phyloP scores from a whole-genome alignment of 805 yeast genomes.

The Teunomyces atbi region DNA sequence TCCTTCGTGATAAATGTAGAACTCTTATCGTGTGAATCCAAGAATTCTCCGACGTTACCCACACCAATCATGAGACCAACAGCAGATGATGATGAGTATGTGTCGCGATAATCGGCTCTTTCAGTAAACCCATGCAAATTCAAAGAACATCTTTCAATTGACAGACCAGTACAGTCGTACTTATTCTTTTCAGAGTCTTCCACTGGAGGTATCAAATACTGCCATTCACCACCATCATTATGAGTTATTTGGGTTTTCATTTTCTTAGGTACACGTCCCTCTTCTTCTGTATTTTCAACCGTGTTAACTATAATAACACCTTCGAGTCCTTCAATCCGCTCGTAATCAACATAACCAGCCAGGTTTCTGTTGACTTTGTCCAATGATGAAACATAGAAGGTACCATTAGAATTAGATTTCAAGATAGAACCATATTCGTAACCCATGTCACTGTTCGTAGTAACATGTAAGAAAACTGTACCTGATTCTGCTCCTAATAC shows the following conservation, averaged over 20 bases:
- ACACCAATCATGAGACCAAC: slow-evolving; percentile 85
- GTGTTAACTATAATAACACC: slow-evolving; percentile 78
- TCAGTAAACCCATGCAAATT: slow-evolving; percentile 91
- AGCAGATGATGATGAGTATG: slow-evolving; percentile 85
- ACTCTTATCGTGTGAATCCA: slow-evolving; percentile 51
- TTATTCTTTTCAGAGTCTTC: slow-evolving; percentile 59
- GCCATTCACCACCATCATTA: slow-evolving; percentile 92
- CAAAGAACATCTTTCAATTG: slow-evolving; percentile 66
- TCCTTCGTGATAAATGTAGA: slow-evolving; percentile 81
- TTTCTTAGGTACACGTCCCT: slow-evolving; percentile 41
- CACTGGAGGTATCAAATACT: slow-evolving; percentile 64
- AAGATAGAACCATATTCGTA: slow-evolving; percentile 74
- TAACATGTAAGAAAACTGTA: slow-evolving; percentile 79
- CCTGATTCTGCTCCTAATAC: slow-evolving; percentile 70
- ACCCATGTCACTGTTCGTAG: slow-evolving; percentile 52
- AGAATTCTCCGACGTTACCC: slow-evolving; percentile 80
- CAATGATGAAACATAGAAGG: slow-evolving; percentile 70
- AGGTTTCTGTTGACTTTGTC: slow-evolving; percentile 71
- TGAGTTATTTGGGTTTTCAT: slow-evolving; percentile 75
- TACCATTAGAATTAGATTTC: slow-evolving; percentile 90
- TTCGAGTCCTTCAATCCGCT: slow-evolving; percentile 76
- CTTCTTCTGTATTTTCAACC: slow-evolving; percentile 54
- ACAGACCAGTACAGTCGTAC: slow-evolving; percentile 49
- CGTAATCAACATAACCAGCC: slow-evolving; percentile 84
- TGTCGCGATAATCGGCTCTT: slow-evolving; percentile 76